A percentile compares a stretch with the other conserved stretches of the same genome.
These are phyloP conservation scores for Phaeophleospora eucalypticola DNA, from an alignment of 2,329 filamentous ascomycete species.

Conservation along the genomic window DNA sequence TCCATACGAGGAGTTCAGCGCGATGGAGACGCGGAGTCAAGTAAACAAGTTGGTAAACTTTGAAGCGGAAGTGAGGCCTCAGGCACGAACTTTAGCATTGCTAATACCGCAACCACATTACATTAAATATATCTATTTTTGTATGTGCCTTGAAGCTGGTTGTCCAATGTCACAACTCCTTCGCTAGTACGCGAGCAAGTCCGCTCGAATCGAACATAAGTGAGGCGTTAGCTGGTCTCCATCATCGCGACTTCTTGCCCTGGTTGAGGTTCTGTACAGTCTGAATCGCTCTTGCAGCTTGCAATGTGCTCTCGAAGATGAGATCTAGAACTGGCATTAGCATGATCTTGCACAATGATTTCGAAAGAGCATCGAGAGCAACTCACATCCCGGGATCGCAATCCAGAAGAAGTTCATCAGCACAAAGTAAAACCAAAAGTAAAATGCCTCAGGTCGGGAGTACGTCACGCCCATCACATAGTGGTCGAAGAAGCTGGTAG, in stretches of 20 bases:
- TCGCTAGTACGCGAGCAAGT: slow-evolving; percentile 9
- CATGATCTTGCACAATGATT: background rate
- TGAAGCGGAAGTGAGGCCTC: too few relatives aligned
- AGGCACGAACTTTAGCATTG: slow-evolving; percentile 1
- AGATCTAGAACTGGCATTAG: slow-evolving; percentile 22
- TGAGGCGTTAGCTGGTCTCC: too few relatives aligned
- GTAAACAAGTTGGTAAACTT: slow-evolving; percentile 1
- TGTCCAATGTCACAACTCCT: background rate
- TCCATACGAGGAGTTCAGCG: background rate
- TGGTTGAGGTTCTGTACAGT: slow-evolving; percentile 18
- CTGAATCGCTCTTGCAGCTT: slow-evolving; percentile 23
- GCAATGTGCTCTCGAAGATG: slow-evolving; percentile 25
- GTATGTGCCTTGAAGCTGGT: too few relatives aligned
- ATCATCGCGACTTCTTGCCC: slow-evolving; percentile 23
- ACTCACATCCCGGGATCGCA: slow-evolving; percentile 55
- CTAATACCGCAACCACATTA: too few relatives aligned
- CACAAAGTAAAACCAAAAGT: slow-evolving; percentile 65
- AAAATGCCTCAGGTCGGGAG: slow-evolving; percentile 58
- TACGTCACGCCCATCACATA: slow-evolving; percentile 52
- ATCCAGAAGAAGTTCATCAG: slow-evolving; percentile 66
- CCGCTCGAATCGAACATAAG: too few relatives aligned
- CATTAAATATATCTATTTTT: slow-evolving; percentile 1
- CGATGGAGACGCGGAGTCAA: background rate
- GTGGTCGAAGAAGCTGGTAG: slow-evolving; percentile 59
- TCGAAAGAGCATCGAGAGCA: background rate